Percentiles rank a stretch among this genome's conserved stretches.
These are phyloP conservation scores for Botrytis fabae DNA, from an alignment of 2,329 filamentous ascomycete genomes.

Conservation along the genomic window DNA sequence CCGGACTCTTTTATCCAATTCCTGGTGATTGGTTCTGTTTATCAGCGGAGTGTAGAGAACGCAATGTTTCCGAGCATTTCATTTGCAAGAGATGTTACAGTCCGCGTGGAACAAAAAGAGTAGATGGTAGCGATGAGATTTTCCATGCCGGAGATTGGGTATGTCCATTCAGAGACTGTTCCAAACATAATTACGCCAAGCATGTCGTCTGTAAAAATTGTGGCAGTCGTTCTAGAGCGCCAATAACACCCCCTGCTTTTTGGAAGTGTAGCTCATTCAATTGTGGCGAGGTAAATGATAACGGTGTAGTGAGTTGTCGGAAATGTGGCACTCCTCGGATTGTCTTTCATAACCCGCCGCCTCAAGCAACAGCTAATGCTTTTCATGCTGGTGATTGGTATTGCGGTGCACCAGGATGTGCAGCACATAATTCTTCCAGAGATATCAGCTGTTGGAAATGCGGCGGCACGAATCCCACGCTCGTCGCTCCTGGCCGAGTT, in stretches of 20 bases:
- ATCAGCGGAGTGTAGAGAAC: neutral
- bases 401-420: neutral
- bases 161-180: neutral
- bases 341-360: neutral
- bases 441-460: neutral
- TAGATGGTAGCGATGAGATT: neutral
- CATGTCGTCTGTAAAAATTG: neutral
- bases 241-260: fast-evolving
- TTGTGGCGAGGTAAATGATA: neutral
- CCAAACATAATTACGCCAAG: neutral
- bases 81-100: neutral
- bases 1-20: neutral
- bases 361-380: neutral
- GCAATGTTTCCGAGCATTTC: neutral
- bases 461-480: neutral
- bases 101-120: neutral
- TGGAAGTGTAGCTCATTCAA: neutral
- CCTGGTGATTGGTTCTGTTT: neutral
- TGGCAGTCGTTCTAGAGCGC: neutral
- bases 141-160: neutral
- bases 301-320: neutral
- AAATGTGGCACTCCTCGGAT: neutral
- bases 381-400: neutral
- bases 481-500: neutral
- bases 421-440: neutral